These are phyloP conservation scores for Onygenales sp. DNA, from an alignment of 2,329 filamentous ascomycete species.

Conservation along the genomic window DNA sequence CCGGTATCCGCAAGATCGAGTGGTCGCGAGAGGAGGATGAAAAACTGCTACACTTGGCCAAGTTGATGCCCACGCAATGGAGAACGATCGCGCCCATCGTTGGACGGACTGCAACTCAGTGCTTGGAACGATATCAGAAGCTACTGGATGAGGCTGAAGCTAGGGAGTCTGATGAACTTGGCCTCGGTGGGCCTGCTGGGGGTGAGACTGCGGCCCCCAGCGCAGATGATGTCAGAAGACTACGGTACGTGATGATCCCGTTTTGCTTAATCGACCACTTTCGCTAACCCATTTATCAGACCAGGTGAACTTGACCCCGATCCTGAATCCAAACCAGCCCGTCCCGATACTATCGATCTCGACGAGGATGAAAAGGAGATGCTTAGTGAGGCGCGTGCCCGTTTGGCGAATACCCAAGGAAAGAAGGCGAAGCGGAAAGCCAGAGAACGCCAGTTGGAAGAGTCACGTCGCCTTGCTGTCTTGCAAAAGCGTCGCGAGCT, in stretches of 20 bases:
- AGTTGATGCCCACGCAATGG: constrained; percentile 99
- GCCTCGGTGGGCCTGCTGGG: constrained; percentile 74
- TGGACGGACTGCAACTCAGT: constrained; percentile 92
- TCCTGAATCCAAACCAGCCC: constrained; percentile 88
- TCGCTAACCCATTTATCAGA: constrained; percentile 18
- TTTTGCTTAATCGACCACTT: constrained; percentile 7
- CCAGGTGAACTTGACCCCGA: constrained; percentile 96
- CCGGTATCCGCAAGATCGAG: constrained; percentile 95
- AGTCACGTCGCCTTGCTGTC: constrained; percentile 79
- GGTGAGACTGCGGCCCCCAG: constrained; percentile 80
- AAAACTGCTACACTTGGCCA: constrained; percentile 89
- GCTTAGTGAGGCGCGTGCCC: constrained; percentile 92
- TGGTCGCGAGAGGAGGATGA: constrained; percentile 99
- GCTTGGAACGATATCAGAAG: constrained; percentile 92
- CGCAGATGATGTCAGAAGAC: constrained; percentile 79
- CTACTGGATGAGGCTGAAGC: constrained; percentile 92
- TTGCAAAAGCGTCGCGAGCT: constrained; percentile 93
- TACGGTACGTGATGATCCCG: constrained; percentile 43
- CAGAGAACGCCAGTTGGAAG: constrained; percentile 86
- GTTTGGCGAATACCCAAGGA: constrained; percentile 93
- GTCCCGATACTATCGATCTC: constrained; percentile 93
- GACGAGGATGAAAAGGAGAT: constrained; percentile 99
- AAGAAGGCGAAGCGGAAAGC: constrained; percentile 99
- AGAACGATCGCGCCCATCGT: constrained; percentile 95
- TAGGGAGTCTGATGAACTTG: constrained; percentile 69